Base-by-base conservation (phyloP, 2,329 filamentous ascomycete species). In the Lecanosticta acicola region DNA sequence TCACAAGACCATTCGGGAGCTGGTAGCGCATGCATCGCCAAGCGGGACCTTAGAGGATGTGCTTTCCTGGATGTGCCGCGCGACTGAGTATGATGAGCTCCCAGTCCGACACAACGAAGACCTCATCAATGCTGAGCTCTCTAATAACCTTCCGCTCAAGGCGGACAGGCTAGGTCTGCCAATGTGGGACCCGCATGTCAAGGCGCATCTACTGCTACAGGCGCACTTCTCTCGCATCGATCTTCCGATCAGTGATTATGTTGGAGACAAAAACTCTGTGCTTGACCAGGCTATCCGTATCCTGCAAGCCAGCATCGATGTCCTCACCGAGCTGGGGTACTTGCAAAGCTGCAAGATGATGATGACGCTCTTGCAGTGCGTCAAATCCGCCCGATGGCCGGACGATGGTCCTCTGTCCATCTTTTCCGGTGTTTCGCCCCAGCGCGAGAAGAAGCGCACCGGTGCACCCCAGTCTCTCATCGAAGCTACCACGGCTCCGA, bases 161-260 rank as follows among this genome's bases (percentile, higher is more conserved):
- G 78, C 76, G 3, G 77, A 81, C 14, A 66, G 70, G 14, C 75
- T 83, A 57, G 83, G 81, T 8, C 71, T 96, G 33, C 91, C 91
- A 1, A 86, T 98, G 83, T 98, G 93, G 93, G 93, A 98, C 70
- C 93, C 93, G 0, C 93, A 98, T 63, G 88, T 97, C 62, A 98
- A 98, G 67, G 83, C 93, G 0, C 97, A 96, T 71, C 72, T 98
- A 32, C 77, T 98, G 1, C 77, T 98, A 0, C 94, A 98, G 68
- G 89, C 93, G 0, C 89, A 96, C 68, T 94, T 98, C 80, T 88
- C 86, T 16, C 85, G 91, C 46, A 84, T 97, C 56, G 83, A 91
- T 44, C 80, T 98, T 3, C 94, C 94, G 3, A 96, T 98, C 47
- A 84, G 87, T 0, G 93, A 98, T 75, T 98, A 98, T 63, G 89